phyloP scores from a whole-genome alignment of 2,329 filamentous ascomycete genomes.

The Beauveria sp. region DNA sequence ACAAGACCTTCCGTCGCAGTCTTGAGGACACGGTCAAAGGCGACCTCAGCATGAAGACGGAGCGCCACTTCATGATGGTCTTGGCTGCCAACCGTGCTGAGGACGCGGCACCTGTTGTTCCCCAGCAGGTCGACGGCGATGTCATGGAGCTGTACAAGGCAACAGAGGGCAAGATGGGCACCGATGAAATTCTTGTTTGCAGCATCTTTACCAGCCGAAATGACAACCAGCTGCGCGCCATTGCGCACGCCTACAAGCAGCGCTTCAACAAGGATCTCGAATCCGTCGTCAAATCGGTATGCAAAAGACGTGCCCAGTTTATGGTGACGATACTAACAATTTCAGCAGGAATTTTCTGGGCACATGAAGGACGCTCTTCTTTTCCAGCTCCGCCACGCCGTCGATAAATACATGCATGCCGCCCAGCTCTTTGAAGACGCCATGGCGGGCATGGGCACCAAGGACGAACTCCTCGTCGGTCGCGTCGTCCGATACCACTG shows the following conservation, averaged over 20 bases:
- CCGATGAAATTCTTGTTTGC: conserved; percentile 71
- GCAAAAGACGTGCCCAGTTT: conserved; percentile 13
- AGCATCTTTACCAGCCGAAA: conserved; percentile 68
- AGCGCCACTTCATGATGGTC: conserved; percentile 77
- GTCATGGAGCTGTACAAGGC: conserved; percentile 70
- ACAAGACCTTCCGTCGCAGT: conserved; percentile 54
- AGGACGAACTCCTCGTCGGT: conserved; percentile 70
- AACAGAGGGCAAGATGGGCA: conserved; percentile 64
- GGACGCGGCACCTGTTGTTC: conserved; percentile 66
- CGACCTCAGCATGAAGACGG: conserved; percentile 81
- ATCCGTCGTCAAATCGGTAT: conserved; percentile 62
- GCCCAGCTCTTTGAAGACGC: conserved; percentile 74
- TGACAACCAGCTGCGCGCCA: conserved; percentile 77
- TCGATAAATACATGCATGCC: conserved; percentile 78
- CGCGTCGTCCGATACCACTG: conserved; percentile 79
- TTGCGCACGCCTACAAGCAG: conserved; percentile 65
- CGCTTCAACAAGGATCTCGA: conserved; percentile 66
- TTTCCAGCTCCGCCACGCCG: conserved; percentile 67
- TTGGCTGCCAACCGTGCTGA: conserved; percentile 67
- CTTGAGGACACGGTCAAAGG: conserved; percentile 67
- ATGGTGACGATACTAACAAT: not conserved
- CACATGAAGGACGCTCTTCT: conserved; percentile 86
- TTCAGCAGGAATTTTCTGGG: conserved; percentile 65
- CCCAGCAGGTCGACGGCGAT: conserved; percentile 66
- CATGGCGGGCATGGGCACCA: conserved; percentile 83